phyloP scores from a whole-genome alignment of 306 rosid genomes.

The Pyrus pyrifolia region DNA sequence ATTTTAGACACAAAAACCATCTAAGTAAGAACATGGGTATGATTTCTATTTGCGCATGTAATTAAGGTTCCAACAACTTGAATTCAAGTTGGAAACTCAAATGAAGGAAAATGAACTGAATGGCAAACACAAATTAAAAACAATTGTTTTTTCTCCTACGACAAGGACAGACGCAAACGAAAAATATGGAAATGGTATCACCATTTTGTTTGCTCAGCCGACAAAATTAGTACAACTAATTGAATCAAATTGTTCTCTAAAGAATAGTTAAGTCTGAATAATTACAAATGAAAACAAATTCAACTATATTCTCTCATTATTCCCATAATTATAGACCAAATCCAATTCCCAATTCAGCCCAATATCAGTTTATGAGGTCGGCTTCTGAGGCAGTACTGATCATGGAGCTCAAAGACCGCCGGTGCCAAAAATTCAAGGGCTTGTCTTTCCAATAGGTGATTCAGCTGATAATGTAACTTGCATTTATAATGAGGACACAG shows the following conservation, averaged over 20 bases:
- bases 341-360: neutral
- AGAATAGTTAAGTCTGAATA: slow-evolving; percentile 1
- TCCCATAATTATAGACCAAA: slow-evolving; percentile 12
- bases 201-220: slow-evolving; percentile 15
- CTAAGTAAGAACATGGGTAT: too few species aligned
- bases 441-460: neutral
- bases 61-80: neutral
- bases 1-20: too few species aligned
- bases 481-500: slow-evolving; percentile 55
- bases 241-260: slow-evolving; percentile 5
- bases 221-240: slow-evolving; percentile 14
- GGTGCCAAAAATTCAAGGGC: neutral
- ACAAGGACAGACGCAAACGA: neutral
- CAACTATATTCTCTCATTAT: slow-evolving; percentile 9
- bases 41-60: neutral
- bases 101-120: neutral
- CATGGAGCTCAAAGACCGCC: neutral
- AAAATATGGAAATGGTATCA: slow-evolving; percentile 26
- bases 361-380: neutral
- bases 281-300: slow-evolving; percentile 11
- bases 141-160: neutral
- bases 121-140: neutral
- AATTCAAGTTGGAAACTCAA: neutral
- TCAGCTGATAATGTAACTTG: neutral
- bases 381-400: neutral